Conservation (phyloP, 768 basidiomycete species). For the Termitomyces sp. region DNA sequence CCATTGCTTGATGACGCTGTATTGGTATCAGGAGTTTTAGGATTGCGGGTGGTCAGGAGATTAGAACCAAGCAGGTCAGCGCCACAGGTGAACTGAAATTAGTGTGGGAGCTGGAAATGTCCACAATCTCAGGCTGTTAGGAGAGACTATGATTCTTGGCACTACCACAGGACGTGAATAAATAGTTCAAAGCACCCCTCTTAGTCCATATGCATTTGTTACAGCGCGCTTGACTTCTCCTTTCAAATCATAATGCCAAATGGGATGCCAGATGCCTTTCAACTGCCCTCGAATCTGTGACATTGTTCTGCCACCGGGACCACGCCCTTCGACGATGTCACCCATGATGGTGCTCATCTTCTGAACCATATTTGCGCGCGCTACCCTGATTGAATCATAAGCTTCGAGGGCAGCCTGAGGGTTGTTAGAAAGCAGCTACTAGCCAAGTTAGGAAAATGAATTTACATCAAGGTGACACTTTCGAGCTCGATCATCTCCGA, state of each 20-base stretch:
- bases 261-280: constrained; percentile 37
- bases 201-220: constrained; percentile 10
- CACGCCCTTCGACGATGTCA: constrained; percentile 39
- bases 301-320: constrained; percentile 24
- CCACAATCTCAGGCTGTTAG: constrained; percentile 29
- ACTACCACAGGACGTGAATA: not conserved
- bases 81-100: constrained; percentile 38
- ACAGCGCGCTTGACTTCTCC: constrained; percentile 33
- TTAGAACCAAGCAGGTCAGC: constrained; percentile 49
- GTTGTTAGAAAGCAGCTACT: not conserved
- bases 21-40: constrained; percentile 38
- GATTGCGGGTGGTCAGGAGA: constrained; percentile 26
- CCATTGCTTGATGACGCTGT: constrained; percentile 45
- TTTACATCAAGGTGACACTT: constrained; percentile 37
- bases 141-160: constrained; percentile 28
- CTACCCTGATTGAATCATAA: constrained; percentile 41
- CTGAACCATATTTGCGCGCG: constrained; percentile 48
- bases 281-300: constrained; percentile 31
- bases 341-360: constrained; percentile 37
- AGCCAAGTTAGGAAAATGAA: not conserved
- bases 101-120: constrained; percentile 28
- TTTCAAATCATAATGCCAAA: constrained; percentile 47
- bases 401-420: constrained; percentile 40
- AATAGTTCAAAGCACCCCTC: not conserved
- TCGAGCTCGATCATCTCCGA: constrained; percentile 38